These are phyloP conservation scores for Larix sibirica DNA, from an alignment of 83 land plant species.

Conservation along the genomic window DNA sequence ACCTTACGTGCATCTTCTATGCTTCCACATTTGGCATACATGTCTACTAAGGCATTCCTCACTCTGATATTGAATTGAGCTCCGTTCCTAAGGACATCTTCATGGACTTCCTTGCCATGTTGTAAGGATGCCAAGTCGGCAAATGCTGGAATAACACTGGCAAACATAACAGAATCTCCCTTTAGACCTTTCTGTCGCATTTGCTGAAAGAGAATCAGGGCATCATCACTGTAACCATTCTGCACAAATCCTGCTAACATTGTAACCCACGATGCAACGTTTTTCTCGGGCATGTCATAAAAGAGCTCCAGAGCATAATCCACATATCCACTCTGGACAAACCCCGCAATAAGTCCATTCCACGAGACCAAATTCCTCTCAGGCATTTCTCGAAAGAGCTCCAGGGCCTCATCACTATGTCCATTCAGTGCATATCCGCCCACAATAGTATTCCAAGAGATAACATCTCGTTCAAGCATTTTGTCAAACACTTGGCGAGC, in stretches of 20 bases:
- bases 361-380: slow-evolving; percentile 41
- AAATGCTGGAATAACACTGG: too few relatives aligned
- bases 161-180: too few relatives aligned
- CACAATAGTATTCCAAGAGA: slow-evolving; percentile 56
- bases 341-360: slow-evolving; percentile 50
- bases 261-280: slow-evolving; percentile 33
- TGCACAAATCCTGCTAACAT: slow-evolving; percentile 45
- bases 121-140: too few relatives aligned
- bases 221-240: slow-evolving; percentile 40
- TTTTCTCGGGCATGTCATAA: slow-evolving; percentile 29
- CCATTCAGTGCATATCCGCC: slow-evolving; percentile 50
- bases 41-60: background rate
- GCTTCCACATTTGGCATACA: slow-evolving; percentile 2
- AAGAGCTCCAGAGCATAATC: slow-evolving; percentile 33
- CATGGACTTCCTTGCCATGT: too few relatives aligned
- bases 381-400: slow-evolving; percentile 42
- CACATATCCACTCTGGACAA: slow-evolving; percentile 38
- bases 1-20: background rate
- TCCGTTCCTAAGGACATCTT: too few relatives aligned
- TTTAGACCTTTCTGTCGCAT: background rate
- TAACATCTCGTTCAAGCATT: slow-evolving; percentile 36
- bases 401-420: slow-evolving; percentile 42
- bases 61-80: background rate
- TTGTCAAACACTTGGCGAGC: slow-evolving; percentile 40
- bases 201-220: slow-evolving; percentile 28